Evolutionary conservation across 192 early-diverging fungal species (phyloP).

Genomic region (Gamsiella multidivaricata): DNA sequence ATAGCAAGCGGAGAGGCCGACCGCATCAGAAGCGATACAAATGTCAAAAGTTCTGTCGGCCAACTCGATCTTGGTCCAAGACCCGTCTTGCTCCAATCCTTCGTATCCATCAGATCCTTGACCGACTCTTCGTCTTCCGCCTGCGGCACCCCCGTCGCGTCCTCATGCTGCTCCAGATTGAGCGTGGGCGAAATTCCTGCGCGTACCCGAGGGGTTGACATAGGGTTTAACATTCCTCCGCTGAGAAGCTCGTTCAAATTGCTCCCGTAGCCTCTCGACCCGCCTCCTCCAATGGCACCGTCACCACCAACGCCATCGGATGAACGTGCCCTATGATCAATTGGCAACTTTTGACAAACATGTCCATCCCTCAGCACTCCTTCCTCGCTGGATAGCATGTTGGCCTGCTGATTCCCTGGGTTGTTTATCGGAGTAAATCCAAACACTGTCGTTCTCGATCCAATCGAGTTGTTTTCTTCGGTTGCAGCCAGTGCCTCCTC

Average conservation of each 20-base stretch:
- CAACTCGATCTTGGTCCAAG: slow-evolving; percentile 39
- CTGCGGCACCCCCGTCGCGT: background rate
- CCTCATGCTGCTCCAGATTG: slow-evolving; percentile 10
- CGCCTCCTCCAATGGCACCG: background rate
- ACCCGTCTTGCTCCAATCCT: slow-evolving; percentile 51
- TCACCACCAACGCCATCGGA: background rate
- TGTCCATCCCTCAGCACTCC: slow-evolving; percentile 1
- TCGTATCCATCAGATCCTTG: slow-evolving; percentile 17
- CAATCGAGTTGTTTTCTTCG: background rate
- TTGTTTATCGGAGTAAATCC: slow-evolving; percentile 28
- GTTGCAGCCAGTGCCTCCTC: background rate
- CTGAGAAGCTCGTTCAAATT: background rate
- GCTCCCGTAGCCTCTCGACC: background rate
- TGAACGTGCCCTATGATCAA: background rate
- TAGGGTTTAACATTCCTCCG: background rate
- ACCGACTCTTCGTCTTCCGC: slow-evolving; percentile 28
- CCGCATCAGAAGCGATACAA: slow-evolving; percentile 9
- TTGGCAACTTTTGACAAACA: background rate
- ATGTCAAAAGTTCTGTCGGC: slow-evolving; percentile 17
- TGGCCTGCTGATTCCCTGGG: slow-evolving; percentile 6
- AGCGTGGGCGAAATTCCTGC: slow-evolving; percentile 25
- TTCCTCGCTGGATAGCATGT: slow-evolving; percentile 1
- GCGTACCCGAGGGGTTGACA: slow-evolving; percentile 14
- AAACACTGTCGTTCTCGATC: slow-evolving; percentile 22
- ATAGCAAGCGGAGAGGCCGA: slow-evolving; percentile 26